Conservation (phyloP, 345 rosid genomes). For the Iberis pinnata region DNA sequence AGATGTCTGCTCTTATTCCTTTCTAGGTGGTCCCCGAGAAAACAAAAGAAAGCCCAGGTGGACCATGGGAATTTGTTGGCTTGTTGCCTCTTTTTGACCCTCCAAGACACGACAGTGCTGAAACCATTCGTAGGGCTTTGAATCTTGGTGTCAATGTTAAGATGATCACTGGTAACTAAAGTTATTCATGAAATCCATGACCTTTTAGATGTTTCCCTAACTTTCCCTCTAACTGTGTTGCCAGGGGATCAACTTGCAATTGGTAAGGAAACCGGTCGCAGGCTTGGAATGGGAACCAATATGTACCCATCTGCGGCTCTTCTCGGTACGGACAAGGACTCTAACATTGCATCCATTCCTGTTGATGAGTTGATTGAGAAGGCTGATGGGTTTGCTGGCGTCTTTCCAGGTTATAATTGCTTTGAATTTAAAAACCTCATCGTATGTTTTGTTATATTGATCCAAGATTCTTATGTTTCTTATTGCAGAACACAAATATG, state of each 20-base stretch:
- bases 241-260: slow-evolving; percentile 91
- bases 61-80: slow-evolving; percentile 85
- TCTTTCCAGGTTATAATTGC: slow-evolving; percentile 59
- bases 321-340: slow-evolving; percentile 59
- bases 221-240: slow-evolving; percentile 12
- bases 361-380: slow-evolving; percentile 77
- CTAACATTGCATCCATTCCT: slow-evolving; percentile 40
- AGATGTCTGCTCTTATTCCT: slow-evolving; percentile 1
- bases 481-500: slow-evolving; percentile 71
- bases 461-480: slow-evolving; percentile 12
- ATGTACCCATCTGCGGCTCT: slow-evolving; percentile 92
- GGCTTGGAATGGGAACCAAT: slow-evolving; percentile 97
- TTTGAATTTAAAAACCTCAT: slow-evolving; percentile 6
- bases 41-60: slow-evolving; percentile 57
- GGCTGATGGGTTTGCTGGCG: slow-evolving; percentile 94
- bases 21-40: slow-evolving; percentile 55
- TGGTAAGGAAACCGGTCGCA: slow-evolving; percentile 87
- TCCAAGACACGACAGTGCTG: slow-evolving; percentile 57
- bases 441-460: slow-evolving; percentile 7
- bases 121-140: slow-evolving; percentile 50
- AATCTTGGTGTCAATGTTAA: slow-evolving; percentile 94
- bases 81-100: slow-evolving; percentile 52
- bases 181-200: slow-evolving; percentile 12
- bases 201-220: slow-evolving; percentile 6
- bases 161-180: slow-evolving; percentile 72